Conservation (phyloP, 371 early-diverging fungal genomes). For the Coemansia sp. region DNA sequence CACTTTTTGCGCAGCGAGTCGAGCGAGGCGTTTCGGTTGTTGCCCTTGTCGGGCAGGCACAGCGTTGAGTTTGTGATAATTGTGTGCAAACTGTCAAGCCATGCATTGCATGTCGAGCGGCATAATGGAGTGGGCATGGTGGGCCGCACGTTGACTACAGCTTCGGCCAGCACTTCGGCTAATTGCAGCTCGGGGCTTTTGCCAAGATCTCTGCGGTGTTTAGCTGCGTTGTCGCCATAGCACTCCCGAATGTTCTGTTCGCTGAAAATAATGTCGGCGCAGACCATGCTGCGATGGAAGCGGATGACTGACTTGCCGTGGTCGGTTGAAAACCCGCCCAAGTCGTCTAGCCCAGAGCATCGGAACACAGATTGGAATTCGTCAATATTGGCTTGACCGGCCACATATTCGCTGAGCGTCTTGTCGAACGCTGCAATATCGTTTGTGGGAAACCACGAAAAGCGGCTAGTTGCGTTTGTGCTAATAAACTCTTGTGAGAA, state of each 20-base stretch:
- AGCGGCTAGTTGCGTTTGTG: conserved; percentile 46
- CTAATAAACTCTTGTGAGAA: conserved; percentile 46
- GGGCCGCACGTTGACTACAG: conserved; percentile 11
- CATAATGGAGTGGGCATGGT: conserved; percentile 45
- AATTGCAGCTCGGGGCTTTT: conserved; percentile 22
- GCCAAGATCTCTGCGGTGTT: conserved; percentile 8
- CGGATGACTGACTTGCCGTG: conserved; percentile 45
- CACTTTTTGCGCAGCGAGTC: conserved; percentile 47
- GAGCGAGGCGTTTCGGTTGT: conserved; percentile 32
- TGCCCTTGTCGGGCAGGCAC: conserved; percentile 34
- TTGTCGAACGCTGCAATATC: conserved; percentile 49
- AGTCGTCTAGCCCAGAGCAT: conserved; percentile 44
- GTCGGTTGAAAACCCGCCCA: conserved; percentile 44
- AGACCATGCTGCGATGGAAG: conserved; percentile 52
- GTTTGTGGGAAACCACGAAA: conserved; percentile 50
- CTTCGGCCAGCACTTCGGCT: conserved; percentile 26
- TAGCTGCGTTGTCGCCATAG: conserved; percentile 22
- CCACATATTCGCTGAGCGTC: conserved; percentile 49
- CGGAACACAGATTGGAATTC: conserved; percentile 52
- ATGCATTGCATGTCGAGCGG: conserved; percentile 42
- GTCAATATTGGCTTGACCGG: conserved; percentile 42
- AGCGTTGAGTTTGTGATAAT: conserved; percentile 46
- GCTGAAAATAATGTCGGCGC: conserved; percentile 49
- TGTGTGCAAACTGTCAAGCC: conserved; percentile 45
- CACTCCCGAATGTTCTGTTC: conserved; percentile 46